Base-by-base conservation (phyloP, 2,329 filamentous ascomycete species). In the Ilyonectria mors-panacis region DNA sequence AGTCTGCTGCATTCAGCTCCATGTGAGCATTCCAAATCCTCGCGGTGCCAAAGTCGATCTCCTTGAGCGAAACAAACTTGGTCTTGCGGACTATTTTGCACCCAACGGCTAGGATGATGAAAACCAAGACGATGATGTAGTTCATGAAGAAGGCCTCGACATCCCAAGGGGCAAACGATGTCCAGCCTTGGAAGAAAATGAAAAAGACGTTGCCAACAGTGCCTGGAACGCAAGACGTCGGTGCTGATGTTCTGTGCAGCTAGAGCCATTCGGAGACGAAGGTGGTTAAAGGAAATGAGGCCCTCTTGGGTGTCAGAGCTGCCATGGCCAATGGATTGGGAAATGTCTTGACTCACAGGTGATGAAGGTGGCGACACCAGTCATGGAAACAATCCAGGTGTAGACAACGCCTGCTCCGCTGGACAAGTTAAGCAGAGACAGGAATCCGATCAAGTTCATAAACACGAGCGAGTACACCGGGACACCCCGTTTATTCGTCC, bases 401-500 rank as follows among this genome's bases (percentile, higher is more conserved):
- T 63, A 63, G 9, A 63, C 33, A 10, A 50, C 47, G 9, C 61
- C 54, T 1, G 61, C 61, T 50, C 45, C 54, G 12, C 54, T 63
- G 4, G 69, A 70, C 1, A 70, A 26, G 30, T 69, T 71, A 15
- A 72, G 65, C 1, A 72, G 23, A 8, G 65, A 71, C 23, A 72
- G 30, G 2, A 73, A 63, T 6, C 67, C 63, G 12, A 67, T 64
- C 2, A 71, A 45, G 51, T 70, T 72, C 42, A 67, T 70, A 35
- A 65, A 39, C 4, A 70, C 47, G 30, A 73, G 15, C 2, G 69
- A 61, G 7, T 65, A 56, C 5, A 72, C 66, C 0, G 71, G 70
- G 6, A 75, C 85, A 19, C 87, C 87, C 4, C 82, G 80, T 7
- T 78, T 78, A 58, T 85, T 86, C 1, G 86, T 87, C 59, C 81